Conservation (phyloP, 2,329 filamentous ascomycete species). For the Paramyrothecium roridum region DNA sequence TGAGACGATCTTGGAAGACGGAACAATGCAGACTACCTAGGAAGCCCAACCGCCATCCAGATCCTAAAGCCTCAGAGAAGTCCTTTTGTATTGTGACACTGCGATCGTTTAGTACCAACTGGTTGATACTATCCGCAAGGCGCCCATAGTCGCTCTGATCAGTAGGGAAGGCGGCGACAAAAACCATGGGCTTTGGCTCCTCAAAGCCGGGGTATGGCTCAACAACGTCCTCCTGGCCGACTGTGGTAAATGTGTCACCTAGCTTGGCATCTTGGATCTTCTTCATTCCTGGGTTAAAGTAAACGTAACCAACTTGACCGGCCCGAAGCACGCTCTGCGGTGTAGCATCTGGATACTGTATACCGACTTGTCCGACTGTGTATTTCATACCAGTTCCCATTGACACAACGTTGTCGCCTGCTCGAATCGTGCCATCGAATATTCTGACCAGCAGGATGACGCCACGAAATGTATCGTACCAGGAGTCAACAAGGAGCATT, state of each 20-base stretch:
- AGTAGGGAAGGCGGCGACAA: constrained; percentile 92
- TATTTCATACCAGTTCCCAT: constrained; percentile 88
- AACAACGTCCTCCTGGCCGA: constrained; percentile 73
- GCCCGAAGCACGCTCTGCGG: constrained; percentile 78
- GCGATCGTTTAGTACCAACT: constrained; percentile 90
- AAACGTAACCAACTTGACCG: constrained; percentile 93
- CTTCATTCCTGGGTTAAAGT: constrained; percentile 99
- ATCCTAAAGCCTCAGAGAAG: constrained; percentile 86
- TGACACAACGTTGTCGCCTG: constrained; percentile 83
- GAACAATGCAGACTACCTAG: constrained; percentile 96
- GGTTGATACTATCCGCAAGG: constrained; percentile 89
- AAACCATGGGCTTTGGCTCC: constrained; percentile 98
- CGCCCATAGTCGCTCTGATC: constrained; percentile 85
- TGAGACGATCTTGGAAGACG: constrained; percentile 94
- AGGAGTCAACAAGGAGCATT: constrained; percentile 90
- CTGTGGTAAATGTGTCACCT: constrained; percentile 87
- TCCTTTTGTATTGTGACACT: constrained; percentile 94
- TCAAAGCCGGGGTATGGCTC: constrained; percentile 88
- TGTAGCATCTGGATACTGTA: constrained; percentile 88
- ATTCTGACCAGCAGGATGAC: constrained; percentile 88
- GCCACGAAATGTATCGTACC: constrained; percentile 95
- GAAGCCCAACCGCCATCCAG: constrained; percentile 92
- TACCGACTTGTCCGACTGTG: constrained; percentile 91
- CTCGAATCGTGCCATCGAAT: constrained; percentile 80
- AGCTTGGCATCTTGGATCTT: constrained; percentile 92